These are phyloP conservation scores for Lipomyces yamadae DNA, from an alignment of 805 yeast genomes.

Conservation along the genomic window DNA sequence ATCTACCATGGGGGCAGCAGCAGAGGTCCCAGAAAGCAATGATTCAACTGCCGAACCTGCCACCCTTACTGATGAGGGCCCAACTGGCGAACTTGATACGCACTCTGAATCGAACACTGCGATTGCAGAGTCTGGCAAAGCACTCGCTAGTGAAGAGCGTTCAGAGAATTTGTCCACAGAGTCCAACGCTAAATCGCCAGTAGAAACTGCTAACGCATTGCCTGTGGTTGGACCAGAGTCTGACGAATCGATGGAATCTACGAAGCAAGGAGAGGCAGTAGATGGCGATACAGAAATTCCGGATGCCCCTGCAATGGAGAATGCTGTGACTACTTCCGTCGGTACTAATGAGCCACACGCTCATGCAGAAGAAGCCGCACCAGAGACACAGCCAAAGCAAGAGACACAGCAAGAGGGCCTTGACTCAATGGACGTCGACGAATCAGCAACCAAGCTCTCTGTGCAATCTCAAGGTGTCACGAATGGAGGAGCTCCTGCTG, in stretches of 20 bases:
- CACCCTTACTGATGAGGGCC: not conserved
- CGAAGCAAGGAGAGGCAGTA: not conserved
- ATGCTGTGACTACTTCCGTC: not conserved
- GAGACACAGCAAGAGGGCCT: slow-evolving; percentile 2
- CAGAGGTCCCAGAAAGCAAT: not conserved
- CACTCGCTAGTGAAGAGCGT: not conserved
- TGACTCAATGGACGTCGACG: slow-evolving; percentile 18
- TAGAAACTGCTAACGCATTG: not conserved
- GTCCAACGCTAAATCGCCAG: not conserved
- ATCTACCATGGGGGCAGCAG: not conserved
- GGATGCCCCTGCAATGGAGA: slow-evolving; percentile 24
- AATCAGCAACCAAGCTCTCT: slow-evolving; percentile 6
- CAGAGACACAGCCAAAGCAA: slow-evolving; percentile 3
- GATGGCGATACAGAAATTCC: slow-evolving; percentile 23
- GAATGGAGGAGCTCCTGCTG: slow-evolving; percentile 6
- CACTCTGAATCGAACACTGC: not conserved
- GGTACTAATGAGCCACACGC: not conserved
- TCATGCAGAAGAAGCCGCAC: not conserved
- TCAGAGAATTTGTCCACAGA: not conserved
- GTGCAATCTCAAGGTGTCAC: not conserved
- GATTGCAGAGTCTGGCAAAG: slow-evolving; percentile 11
- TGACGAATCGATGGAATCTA: not conserved
- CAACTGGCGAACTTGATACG: not conserved
- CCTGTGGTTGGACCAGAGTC: not conserved
- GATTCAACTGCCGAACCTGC: not conserved